Conservation (phyloP, 202 grass and related monocot genomes). For the Setaria viridis region DNA sequence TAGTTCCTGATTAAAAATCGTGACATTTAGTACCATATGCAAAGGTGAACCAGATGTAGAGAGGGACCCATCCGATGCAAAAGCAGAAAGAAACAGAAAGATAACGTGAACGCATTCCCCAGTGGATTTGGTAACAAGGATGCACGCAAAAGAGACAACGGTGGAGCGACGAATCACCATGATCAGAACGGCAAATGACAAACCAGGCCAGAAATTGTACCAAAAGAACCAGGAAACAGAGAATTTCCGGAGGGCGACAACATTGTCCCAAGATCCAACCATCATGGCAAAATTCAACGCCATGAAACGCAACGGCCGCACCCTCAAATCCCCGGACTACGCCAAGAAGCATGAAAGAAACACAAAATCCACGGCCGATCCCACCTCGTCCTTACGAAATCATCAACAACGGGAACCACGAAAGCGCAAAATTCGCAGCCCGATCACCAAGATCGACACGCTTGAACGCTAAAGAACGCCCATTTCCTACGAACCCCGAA, state of each 20-base stretch:
- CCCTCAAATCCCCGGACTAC: background rate
- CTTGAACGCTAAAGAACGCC: background rate
- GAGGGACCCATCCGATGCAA: background rate
- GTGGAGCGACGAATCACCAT: background rate
- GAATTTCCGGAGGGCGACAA: background rate
- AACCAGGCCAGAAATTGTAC: background rate
- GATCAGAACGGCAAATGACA: background rate
- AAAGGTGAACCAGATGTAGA: background rate
- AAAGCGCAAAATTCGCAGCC: background rate
- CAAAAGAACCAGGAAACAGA: background rate
- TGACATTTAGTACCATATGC: constrained; percentile 14
- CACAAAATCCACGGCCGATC: constrained; percentile 6
- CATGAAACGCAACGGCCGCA: background rate
- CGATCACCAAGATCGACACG: background rate
- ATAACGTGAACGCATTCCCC: background rate
- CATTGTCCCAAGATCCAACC: background rate
- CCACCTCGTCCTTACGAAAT: background rate
- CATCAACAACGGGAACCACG: background rate
- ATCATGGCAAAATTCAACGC: constrained; percentile 2
- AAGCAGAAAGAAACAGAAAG: constrained; percentile 6
- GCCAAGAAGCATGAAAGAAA: constrained; percentile 35
- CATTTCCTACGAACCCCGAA: background rate
- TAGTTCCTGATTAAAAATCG: constrained; percentile 62
- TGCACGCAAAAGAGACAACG: background rate
- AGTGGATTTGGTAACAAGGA: background rate